A percentile compares a stretch with the other conserved stretches of the same genome.
Evolutionary conservation across 2,329 filamentous ascomycete genomes (phyloP).

Genomic region (Drechslera avenae): DNA sequence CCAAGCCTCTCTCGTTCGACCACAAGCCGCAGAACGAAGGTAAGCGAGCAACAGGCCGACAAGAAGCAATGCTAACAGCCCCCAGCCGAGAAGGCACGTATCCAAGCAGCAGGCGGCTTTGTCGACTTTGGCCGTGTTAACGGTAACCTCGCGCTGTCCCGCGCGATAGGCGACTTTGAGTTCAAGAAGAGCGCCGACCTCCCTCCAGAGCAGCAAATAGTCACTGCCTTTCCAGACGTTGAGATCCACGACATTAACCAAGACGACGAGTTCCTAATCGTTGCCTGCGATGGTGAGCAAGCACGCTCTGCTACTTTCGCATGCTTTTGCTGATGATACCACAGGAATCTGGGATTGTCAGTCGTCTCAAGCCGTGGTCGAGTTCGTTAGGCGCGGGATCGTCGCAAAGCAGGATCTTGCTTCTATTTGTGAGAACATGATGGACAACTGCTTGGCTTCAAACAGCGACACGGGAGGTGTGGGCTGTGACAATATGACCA

Average conservation of each 20-base stretch:
- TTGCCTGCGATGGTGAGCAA: conserved; percentile 51
- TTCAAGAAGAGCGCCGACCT: conserved; percentile 99
- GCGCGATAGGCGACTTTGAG: conserved; percentile 98
- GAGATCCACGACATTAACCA: conserved; percentile 86
- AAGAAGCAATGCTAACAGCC: conserved; percentile 18
- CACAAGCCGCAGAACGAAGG: conserved; percentile 99
- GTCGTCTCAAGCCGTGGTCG: conserved; percentile 94
- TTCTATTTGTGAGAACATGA: conserved; percentile 99
- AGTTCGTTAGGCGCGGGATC: conserved; percentile 95
- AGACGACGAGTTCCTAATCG: conserved; percentile 82
- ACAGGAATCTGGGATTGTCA: conserved; percentile 99
- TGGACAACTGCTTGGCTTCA: conserved; percentile 98
- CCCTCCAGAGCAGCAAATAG: conserved; percentile 97
- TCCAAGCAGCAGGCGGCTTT: conserved; percentile 93
- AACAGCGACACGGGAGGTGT: conserved; percentile 98
- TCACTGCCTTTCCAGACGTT: conserved; percentile 95
- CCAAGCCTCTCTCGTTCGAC: conserved; percentile 97
- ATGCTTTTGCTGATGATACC: conserved; percentile 14
- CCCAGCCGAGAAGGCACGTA: conserved; percentile 90
- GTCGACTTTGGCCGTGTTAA: conserved; percentile 99
- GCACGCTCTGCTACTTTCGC: background rate
- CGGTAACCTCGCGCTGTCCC: conserved; percentile 93
- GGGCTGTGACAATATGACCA: conserved; percentile 99
- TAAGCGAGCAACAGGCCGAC: conserved; percentile 44
- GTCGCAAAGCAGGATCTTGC: conserved; percentile 93